Evolutionary conservation across 208 protist genomes (phyloP), one percentile per base, ranked within the genome.

Genomic region (Crithidia expoeki): DNA sequence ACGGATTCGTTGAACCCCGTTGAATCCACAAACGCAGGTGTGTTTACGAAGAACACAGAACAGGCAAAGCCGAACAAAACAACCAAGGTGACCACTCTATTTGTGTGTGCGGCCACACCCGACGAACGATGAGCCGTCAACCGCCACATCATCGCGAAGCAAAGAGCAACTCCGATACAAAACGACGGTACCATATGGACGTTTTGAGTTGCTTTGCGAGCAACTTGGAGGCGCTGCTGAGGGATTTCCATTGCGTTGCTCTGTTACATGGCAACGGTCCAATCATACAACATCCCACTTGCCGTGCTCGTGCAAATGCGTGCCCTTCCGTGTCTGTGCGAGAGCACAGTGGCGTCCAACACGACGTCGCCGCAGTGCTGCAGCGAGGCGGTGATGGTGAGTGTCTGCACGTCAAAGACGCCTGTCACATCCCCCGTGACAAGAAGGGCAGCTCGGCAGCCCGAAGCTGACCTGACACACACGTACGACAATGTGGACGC

Each of bases 271-370:
- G 60, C 68, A 34, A 80, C 71, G 2, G 64, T 72, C 72, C 74
- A 84, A 30, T 84, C 79, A 36, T 76, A 80, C 16, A 84, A 2
- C 79, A 84, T 84, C 4, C 80, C 80, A 53, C 64, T 79, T 28
- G 30, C 63, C 2, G 70, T 79, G 32, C 59, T 71, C 7, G 66
- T 71, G 57, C 79, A 83, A 44, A 86, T 44, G 16, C 72, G 71
- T 9, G 71, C 46, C 9, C 62, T 38, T 16, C 51, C 57, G 12
- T 21, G 9, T 28, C 51, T 64, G 28, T 44, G 58, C 28, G 50
- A 56, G n/a, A 78, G 51, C 25, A 87, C 23, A 21, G 56, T 49
- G 0, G 82, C 82, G 40, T 87, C 82, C 33, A 87, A 71, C 23
- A 87, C 72, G 9, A 42, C 47, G 23, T 76, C 82, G 5, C 81